These are phyloP conservation scores for Lactarius sp. DNA, from an alignment of 768 basidiomycete species.

Conservation along the genomic window DNA sequence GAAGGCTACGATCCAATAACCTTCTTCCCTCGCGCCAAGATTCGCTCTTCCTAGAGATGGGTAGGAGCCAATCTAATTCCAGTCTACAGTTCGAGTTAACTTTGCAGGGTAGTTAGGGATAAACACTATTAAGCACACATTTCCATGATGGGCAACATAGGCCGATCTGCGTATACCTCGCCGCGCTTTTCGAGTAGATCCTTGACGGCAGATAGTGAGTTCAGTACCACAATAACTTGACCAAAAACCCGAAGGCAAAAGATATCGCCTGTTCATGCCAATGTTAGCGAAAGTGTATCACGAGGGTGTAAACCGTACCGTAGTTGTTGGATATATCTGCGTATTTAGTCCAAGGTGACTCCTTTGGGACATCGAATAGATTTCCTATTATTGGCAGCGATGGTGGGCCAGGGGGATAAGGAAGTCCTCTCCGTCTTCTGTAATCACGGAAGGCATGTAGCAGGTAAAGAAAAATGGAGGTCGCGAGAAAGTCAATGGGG, in stretches of 20 bases:
- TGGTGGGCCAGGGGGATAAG: not conserved
- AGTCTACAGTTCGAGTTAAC: not conserved
- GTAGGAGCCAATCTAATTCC: not conserved
- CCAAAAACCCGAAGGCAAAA: constrained; percentile 36
- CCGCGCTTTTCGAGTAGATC: constrained; percentile 52
- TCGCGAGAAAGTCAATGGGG: not conserved
- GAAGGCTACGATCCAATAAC: constrained; percentile 10
- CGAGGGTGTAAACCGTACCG: not conserved
- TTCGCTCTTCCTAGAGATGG: not conserved
- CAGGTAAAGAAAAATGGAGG: not conserved
- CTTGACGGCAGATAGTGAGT: constrained; percentile 39
- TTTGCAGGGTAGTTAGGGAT: not conserved
- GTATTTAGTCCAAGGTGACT: not conserved
- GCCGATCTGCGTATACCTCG: constrained; percentile 23
- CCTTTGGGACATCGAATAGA: not conserved
- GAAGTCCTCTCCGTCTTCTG: not conserved
- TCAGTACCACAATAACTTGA: constrained; percentile 46
- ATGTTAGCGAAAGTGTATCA: not conserved
- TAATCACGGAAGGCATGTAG: not conserved
- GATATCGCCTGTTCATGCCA: not conserved
- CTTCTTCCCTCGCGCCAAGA: constrained; percentile 2
- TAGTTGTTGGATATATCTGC: not conserved
- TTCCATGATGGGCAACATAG: not conserved
- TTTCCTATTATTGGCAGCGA: not conserved
- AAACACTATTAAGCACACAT: not conserved